Conservation (phyloP, 1,139 yeast genomes). For the Sugiyamaella japonica region DNA sequence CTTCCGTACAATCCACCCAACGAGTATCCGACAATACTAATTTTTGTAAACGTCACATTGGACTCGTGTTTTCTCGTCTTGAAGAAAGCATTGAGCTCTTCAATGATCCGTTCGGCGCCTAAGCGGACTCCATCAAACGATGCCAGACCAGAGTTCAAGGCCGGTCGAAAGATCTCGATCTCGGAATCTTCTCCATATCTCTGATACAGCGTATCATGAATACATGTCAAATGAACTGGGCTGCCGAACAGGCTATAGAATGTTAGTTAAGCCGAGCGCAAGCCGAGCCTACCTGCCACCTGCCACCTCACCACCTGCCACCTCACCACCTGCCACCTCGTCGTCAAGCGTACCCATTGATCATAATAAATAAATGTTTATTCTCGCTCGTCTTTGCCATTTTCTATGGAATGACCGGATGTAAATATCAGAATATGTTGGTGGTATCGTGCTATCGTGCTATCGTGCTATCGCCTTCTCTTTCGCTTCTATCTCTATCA, state of each 20-base stretch:
- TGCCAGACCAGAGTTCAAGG: conserved; percentile 68
- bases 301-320: not conserved
- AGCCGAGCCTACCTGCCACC: not conserved
- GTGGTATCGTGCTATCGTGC: too few relatives aligned
- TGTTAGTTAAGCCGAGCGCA: not conserved
- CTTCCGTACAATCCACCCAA: conserved; percentile 57
- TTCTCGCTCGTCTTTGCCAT: conserved; percentile 15
- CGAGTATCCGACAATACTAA: conserved; percentile 56
- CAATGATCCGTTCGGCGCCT: conserved; percentile 66
- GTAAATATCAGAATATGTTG: too few relatives aligned
- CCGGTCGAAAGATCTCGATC: conserved; percentile 61
- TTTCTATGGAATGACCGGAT: not conserved
- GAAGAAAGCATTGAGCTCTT: conserved; percentile 48
- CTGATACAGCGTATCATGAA: conserved; percentile 54
- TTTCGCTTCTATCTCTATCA: not conserved
- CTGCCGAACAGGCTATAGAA: conserved; percentile 71
- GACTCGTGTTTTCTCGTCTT: conserved; percentile 15
- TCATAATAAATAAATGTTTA: conserved; percentile 67
- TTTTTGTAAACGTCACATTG: conserved; percentile 33
- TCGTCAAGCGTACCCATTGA: conserved; percentile 60
- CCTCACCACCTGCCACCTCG: too few relatives aligned
- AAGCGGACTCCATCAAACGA: conserved; percentile 83
- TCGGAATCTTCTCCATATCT: conserved; percentile 41
- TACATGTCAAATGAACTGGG: conserved; percentile 65
- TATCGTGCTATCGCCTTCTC: too few relatives aligned